A percentile compares a stretch with the other conserved stretches of the same genome.
Evolutionary conservation across 306 rosid species (phyloP).

Genomic region (Albizia julibrissin): DNA sequence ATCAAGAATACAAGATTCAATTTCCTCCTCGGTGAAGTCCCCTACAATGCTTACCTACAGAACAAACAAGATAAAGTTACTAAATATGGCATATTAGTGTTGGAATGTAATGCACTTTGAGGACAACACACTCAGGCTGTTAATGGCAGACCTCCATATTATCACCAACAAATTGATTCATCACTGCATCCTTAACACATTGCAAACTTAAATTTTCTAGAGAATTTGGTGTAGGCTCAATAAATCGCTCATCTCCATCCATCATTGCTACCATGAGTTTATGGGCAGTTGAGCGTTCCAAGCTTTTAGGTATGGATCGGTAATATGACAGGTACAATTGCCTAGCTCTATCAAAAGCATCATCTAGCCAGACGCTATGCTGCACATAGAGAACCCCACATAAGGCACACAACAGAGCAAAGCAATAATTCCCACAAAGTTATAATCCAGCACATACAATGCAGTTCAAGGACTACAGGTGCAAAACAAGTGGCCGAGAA

Average conservation of each 20-base stretch:
- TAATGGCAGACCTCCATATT: constrained; percentile 87
- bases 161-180: constrained; percentile 87
- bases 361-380: constrained; percentile 99
- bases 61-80: constrained; percentile 3
- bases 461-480: neutral
- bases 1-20: constrained; percentile 92
- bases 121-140: constrained; percentile 27
- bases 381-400: constrained; percentile 55
- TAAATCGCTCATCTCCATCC: constrained; percentile 93
- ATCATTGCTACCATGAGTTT: constrained; percentile 98
- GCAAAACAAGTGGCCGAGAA: constrained; percentile 17
- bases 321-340: constrained; percentile 92
- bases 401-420: constrained; percentile 19
- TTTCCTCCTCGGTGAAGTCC: constrained; percentile 86
- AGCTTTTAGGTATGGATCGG: constrained; percentile 96
- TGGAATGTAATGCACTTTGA: constrained; percentile 14
- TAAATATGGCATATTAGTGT: constrained; percentile 22
- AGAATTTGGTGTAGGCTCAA: constrained; percentile 91
- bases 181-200: constrained; percentile 86
- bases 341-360: constrained; percentile 95
- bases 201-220: constrained; percentile 83
- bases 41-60: constrained; percentile 89
- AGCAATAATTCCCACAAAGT: neutral
- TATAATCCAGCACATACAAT: constrained; percentile 10
- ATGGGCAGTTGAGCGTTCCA: constrained; percentile 99